Base-by-base conservation (phyloP, 2,329 filamentous ascomycete species). In the Chaetomium sp. region DNA sequence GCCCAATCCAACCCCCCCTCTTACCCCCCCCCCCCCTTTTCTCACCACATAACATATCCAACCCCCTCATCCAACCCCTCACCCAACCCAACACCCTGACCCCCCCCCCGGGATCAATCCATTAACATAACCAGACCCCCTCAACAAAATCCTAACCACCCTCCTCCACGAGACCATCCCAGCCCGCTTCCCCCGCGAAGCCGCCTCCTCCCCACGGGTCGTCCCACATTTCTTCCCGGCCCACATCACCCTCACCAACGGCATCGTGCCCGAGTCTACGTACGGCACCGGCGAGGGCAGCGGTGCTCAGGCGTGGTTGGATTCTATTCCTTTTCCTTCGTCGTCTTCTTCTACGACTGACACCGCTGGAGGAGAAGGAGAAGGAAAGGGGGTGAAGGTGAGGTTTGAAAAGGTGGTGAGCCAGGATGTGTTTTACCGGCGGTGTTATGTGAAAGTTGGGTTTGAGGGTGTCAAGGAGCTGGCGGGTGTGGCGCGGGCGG, bases 171-270 rank as follows among this genome's bases (percentile, higher is more conserved):
- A 10, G 4, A 61, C 59, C 41, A 59, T 69, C 27, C 67, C 67
- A 4, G 8, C 60, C n/a, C 37, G 41, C 19, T 67, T 69, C 57
- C 65, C 66, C 33, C 49, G 48, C 14, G 56, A 62, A 19, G 46
- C 59, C 7, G 57, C 64, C 34, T 49, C 57, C 51, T 44, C 57
- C 38, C 36, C 56, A 4, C 27, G 32, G 10, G 53, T 62, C 12
- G 46, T 43, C n/a, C 62, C 59, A 2, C 53, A 62, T 27, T 62
- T 48, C 46, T 70, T 69, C 53, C 49, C 60, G 19, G 62, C 66
- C 9, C 68, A 70, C 57, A 54, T 70, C 52, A 70, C 68, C 6
- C 63, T 70, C 11, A 68, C 67, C 9, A 67, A 63, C 14, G 59
- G 59, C 34, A 65, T 70, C 49, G 41, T 58, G 12, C 65, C 66